phyloP scores from a whole-genome alignment of 2,329 filamentous ascomycete species.

The Claviceps humidiphila region DNA sequence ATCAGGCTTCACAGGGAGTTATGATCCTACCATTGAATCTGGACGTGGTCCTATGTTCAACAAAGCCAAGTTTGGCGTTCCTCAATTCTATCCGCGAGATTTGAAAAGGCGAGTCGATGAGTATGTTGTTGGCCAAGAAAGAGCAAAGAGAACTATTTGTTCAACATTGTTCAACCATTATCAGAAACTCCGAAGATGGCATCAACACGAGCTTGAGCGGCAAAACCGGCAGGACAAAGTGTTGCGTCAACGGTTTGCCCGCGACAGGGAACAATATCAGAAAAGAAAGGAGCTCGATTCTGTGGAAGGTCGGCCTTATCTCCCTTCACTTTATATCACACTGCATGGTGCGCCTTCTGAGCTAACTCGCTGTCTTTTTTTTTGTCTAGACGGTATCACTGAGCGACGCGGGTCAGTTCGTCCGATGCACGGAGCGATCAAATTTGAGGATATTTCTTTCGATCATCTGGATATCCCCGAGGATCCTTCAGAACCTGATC shows the following conservation, averaged over 20 bases:
- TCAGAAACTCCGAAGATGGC: slow-evolving; percentile 67
- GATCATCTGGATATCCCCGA: slow-evolving; percentile 37
- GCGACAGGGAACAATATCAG: slow-evolving; percentile 48
- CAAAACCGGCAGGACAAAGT: slow-evolving; percentile 46
- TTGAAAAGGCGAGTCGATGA: slow-evolving; percentile 88
- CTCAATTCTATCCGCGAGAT: slow-evolving; percentile 49
- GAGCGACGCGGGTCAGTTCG: slow-evolving; percentile 36
- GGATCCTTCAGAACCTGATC: slow-evolving; percentile 27
- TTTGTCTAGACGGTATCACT: slow-evolving; percentile 38
- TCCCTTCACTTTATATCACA: background rate
- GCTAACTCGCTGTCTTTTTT: slow-evolving; percentile 20
- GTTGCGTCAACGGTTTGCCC: slow-evolving; percentile 55
- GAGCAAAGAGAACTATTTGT: slow-evolving; percentile 86
- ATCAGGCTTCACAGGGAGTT: slow-evolving; percentile 45
- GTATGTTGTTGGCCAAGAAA: slow-evolving; percentile 91
- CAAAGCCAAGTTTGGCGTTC: slow-evolving; percentile 44
- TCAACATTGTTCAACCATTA: slow-evolving; percentile 96
- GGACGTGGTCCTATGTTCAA: slow-evolving; percentile 47
- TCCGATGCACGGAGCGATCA: slow-evolving; percentile 24
- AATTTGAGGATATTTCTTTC: slow-evolving; percentile 18
- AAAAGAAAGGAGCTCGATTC: slow-evolving; percentile 51
- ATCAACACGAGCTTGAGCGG: slow-evolving; percentile 61
- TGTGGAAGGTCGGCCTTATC: slow-evolving; percentile 52
- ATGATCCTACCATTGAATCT: slow-evolving; percentile 40
- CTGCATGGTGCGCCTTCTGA: background rate